Evolutionary conservation across 1,284 basidiomycete species (phyloP), one percentile per base, ranked within the genome.

Genomic region (Marasmius oreades): DNA sequence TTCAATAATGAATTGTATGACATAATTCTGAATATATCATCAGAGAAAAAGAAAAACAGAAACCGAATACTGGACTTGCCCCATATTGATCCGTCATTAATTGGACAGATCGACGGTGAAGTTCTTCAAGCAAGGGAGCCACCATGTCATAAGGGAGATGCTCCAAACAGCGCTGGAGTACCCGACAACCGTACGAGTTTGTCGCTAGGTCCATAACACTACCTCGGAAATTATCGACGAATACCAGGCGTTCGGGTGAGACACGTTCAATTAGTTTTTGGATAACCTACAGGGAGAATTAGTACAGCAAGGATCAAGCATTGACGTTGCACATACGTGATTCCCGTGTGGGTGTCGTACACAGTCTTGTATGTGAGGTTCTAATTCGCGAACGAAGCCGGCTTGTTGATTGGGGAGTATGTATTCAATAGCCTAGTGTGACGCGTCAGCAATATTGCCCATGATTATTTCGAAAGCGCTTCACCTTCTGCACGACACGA

Each of bases 311-410:
- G 26, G 52, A 33, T 16, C n/a, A 31, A 5, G 46, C 39, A 2
- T 28, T 51, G 39, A 52, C 5, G 46, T 37, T 59, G 24, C 3
- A 71, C 79, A 39, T 69, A 98, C 96, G 73, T 98, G 96, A 67
- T 98, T 98, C 55, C 93, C 95, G 65, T 98, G 97, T 28, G 91
- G 85, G 64, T 98, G 93, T 68, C 91, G 90, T 57, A 98, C 93
- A 65, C 93, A 96, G 65, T 85, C 84, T 59, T 98, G 76, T 26
- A 97, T 84, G 64, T 93, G 85, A 0, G 84, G 82, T 57, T 93
- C 86, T 36, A 99, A 78, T 72, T 96, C 94, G 57, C 79, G 81
- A 42, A 94, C 87, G 62, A 95, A 86, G 34, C 72, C 64, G 16
- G 76, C 77, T 70, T 95, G 92, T 65, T 94, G 89, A 44, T 93